These are phyloP conservation scores for Penicillium pancosmium DNA, from an alignment of 495 filamentous ascomycete species.

Conservation along the genomic window DNA sequence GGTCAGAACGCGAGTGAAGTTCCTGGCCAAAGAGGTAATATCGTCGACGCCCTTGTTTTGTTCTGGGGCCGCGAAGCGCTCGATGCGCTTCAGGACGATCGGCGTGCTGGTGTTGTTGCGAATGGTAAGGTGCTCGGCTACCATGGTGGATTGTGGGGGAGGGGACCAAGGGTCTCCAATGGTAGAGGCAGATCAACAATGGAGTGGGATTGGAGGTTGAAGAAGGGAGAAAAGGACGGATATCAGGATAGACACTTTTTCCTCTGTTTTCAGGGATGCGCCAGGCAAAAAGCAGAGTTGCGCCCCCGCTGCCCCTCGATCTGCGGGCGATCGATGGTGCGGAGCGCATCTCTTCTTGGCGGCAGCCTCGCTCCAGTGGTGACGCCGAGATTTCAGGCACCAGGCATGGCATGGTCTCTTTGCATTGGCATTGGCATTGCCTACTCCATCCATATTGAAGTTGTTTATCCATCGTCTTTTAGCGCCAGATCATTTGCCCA, in stretches of 20 bases:
- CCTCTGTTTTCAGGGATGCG: too few relatives aligned
- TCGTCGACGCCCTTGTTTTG: constrained; percentile 44
- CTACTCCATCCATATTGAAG: too few relatives aligned
- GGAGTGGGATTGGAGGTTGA: background rate
- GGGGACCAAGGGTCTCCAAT: background rate
- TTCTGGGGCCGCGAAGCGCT: constrained; percentile 65
- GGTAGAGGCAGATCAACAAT: background rate
- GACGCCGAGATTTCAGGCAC: constrained; percentile 3
- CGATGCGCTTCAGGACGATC: constrained; percentile 71
- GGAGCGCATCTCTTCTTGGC: constrained; percentile 4
- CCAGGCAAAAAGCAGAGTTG: background rate
- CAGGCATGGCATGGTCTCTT: background rate
- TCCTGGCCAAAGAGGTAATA: constrained; percentile 44
- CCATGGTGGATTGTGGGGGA: constrained; percentile 33
- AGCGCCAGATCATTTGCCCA: too few relatives aligned
- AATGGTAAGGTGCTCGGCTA: constrained; percentile 63
- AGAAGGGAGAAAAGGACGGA: constrained; percentile 4
- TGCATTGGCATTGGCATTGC: background rate
- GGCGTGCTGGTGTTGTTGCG: constrained; percentile 82
- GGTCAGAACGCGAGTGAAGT: constrained; percentile 54
- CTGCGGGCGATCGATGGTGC: background rate
- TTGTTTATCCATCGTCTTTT: too few relatives aligned
- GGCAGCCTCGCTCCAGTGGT: constrained; percentile 1
- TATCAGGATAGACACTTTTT: background rate
- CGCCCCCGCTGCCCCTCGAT: background rate